Conservation (phyloP, 306 rosid species). For the Erythrophleum fordii region DNA sequence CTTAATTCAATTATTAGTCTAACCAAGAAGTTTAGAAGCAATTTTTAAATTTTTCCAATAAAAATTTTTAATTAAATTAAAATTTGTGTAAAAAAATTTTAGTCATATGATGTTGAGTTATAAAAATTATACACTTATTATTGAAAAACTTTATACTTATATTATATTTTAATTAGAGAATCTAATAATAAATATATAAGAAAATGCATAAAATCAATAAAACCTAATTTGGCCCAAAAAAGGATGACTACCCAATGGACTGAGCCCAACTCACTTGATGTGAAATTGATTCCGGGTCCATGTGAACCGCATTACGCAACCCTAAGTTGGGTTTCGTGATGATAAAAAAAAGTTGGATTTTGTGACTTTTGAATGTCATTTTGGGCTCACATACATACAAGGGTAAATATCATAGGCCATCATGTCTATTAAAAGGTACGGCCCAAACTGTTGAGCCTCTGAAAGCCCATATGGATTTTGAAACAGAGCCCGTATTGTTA, state of each 20-base stretch:
- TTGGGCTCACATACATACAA: too few species aligned
- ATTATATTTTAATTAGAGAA: background rate
- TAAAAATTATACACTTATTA: background rate
- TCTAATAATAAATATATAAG: background rate
- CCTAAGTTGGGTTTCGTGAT: background rate
- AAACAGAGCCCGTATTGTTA: too few species aligned
- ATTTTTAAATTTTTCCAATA: too few species aligned
- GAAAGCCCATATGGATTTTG: too few species aligned
- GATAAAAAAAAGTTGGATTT: background rate
- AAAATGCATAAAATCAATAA: background rate
- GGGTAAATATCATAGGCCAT: too few species aligned
- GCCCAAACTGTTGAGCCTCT: too few species aligned
- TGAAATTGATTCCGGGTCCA: background rate
- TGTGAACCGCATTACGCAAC: background rate
- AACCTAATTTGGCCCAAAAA: background rate
- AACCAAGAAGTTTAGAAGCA: too few species aligned
- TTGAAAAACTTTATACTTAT: too few species aligned
- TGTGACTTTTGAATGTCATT: background rate
- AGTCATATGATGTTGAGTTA: background rate
- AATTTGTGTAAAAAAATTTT: too few species aligned
- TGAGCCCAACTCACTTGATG: background rate
- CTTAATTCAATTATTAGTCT: background rate
- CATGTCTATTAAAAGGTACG: too few species aligned
- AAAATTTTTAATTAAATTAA: too few species aligned
- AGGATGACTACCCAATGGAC: background rate